A percentile compares a stretch with the other conserved stretches of the same genome.
These are phyloP conservation scores for Mucor ambiguus DNA, from an alignment of 371 early-diverging fungal genomes.

Conservation along the genomic window DNA sequence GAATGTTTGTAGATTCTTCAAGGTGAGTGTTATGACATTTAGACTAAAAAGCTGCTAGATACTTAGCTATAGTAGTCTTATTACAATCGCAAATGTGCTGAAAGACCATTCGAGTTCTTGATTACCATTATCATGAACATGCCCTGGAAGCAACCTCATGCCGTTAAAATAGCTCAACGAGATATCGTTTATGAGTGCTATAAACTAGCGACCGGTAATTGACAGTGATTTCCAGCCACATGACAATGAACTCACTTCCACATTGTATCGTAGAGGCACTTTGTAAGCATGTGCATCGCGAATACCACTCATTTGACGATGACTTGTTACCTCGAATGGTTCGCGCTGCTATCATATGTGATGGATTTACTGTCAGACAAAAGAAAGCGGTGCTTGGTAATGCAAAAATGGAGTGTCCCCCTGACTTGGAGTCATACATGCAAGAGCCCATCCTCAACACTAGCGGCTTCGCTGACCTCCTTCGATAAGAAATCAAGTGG, in stretches of 20 bases:
- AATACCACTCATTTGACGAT: conserved; percentile 8
- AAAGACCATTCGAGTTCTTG: conserved; percentile 25
- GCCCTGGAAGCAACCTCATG: conserved; percentile 22
- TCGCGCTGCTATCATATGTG: conserved; percentile 20
- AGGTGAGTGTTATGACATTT: conserved; percentile 10
- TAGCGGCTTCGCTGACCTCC: background rate
- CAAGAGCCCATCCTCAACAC: background rate
- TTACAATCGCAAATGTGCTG: conserved; percentile 27
- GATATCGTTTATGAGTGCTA: conserved; percentile 30
- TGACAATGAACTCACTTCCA: background rate
- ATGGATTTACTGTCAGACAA: conserved; percentile 24
- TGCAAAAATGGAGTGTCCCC: conserved; percentile 16
- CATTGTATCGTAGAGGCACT: background rate
- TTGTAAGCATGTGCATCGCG: background rate
- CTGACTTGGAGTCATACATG: background rate
- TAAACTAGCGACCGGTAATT: conserved; percentile 25
- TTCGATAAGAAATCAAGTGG: background rate
- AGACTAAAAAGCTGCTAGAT: background rate
- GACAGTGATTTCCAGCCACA: background rate
- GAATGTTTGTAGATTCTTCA: conserved; percentile 22
- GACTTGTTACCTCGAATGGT: conserved; percentile 2
- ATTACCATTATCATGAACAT: conserved; percentile 20
- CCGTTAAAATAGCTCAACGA: conserved; percentile 21
- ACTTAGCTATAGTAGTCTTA: background rate
- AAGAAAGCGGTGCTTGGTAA: conserved; percentile 13